phyloP scores from a whole-genome alignment of 2,329 filamentous ascomycete genomes.

The Chaetomium olivaceum region DNA sequence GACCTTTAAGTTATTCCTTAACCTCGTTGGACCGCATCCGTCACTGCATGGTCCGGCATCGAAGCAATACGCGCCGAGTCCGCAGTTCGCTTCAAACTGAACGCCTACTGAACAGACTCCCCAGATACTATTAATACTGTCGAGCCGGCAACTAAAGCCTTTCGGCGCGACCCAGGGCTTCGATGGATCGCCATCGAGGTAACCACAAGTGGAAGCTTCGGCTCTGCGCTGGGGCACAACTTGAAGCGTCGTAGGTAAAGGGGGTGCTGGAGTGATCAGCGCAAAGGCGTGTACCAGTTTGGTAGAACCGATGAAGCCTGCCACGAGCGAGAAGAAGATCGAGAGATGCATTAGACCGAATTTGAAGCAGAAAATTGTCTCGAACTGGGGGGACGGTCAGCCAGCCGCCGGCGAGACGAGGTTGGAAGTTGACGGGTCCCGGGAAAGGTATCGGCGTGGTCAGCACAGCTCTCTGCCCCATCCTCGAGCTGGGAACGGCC shows the following conservation, averaged over 20 bases:
- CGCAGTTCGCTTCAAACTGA: slow-evolving; percentile 41
- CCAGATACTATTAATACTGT: slow-evolving; percentile 41
- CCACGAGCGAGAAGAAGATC: background rate
- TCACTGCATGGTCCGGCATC: background rate
- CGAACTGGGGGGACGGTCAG: no score
- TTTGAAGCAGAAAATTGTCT: background rate
- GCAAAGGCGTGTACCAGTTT: background rate
- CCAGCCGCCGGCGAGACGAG: no score
- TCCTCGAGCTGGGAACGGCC: no score
- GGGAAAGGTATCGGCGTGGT: no score
- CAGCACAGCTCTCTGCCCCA: no score
- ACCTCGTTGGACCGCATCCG: background rate
- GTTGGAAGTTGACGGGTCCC: no score
- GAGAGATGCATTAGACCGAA: background rate
- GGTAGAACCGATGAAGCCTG: background rate
- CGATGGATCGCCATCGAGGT: slow-evolving; percentile 35
- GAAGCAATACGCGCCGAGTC: slow-evolving; percentile 35
- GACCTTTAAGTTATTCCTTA: background rate
- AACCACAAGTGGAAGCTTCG: slow-evolving; percentile 14
- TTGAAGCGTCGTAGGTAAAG: background rate
- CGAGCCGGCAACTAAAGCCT: slow-evolving; percentile 42
- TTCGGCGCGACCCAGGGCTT: slow-evolving; percentile 37
- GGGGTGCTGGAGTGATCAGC: background rate
- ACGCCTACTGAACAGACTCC: slow-evolving; percentile 44
- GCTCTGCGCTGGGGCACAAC: background rate